Base-by-base conservation (phyloP, 257 asterid genomes). In the Cinchona pubescens region DNA sequence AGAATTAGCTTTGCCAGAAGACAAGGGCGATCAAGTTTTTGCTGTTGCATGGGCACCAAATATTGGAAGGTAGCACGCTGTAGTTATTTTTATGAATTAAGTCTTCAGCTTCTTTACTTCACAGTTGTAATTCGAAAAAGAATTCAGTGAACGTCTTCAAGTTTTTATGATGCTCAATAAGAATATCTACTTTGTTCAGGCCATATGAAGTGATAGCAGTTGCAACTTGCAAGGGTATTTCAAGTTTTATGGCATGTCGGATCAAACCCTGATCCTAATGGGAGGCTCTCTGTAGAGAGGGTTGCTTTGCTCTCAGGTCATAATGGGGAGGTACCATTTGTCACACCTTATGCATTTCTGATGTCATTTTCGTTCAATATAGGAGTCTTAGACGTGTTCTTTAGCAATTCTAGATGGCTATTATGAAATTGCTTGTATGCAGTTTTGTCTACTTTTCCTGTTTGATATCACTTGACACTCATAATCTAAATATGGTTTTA, bases 1-100 rank as follows among this genome's bases (percentile, higher is more conserved):
- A 64, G 98, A 94, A 85, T 94, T 94, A 85, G 88, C 97, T 79
- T 82, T 80, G 78, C 88, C 95, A 0, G 92, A 84, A 77, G 93
- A 94, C 79, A 87, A 86, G 83, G 83, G 78, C 65, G 95, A 90
- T 79, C 87, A 82, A 70, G 96, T 94, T 78, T 78, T 75, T 75
- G 79, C 91, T 42, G 96, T 94, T 83, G 88, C 97, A 66, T 94
- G 97, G 97, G 92, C 97, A 38, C 96, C 97, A 55, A 94, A 94
- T 80, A 90, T 92, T 46, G 98, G 98, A 90, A 90, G 97, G 89
- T 85, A 75, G 34, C 29, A 18, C 46, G 4, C 27, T 60, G 23
- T 51, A n/a, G 43, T 60, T 72, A 43, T n/a, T 23, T 21, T 56
- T 55, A 35, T 56, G 49, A 37, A 37, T 37, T 37, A 35, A 4